phyloP scores from a whole-genome alignment of 495 filamentous ascomycete genomes.

The Peziza echinospora region DNA sequence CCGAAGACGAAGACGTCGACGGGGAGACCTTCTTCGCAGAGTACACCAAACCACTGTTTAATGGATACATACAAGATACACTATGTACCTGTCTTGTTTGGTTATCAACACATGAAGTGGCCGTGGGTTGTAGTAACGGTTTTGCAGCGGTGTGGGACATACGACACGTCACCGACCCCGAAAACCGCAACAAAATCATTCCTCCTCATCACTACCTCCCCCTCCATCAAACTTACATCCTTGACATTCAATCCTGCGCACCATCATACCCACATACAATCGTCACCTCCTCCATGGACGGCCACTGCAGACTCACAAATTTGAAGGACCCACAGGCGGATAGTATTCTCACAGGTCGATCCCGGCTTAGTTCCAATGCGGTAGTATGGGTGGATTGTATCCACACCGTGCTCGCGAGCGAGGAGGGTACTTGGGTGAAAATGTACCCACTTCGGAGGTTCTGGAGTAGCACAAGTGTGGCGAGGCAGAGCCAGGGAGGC shows the following conservation, averaged over 20 bases:
- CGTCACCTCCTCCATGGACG: conserved; percentile 34
- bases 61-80: conserved; percentile 25
- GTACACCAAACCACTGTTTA: conserved; percentile 32
- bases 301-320: conserved; percentile 35
- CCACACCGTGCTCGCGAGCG: conserved; percentile 31
- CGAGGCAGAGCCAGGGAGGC: conserved; percentile 16
- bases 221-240: conserved; percentile 40
- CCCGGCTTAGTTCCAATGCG: conserved; percentile 27
- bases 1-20: conserved; percentile 9
- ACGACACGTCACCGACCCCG: conserved; percentile 10
- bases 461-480: conserved; percentile 27
- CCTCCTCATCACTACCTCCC: conserved; percentile 32
- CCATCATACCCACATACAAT: conserved; percentile 38
- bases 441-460: conserved; percentile 33
- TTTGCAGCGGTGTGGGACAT: conserved; percentile 38
- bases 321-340: conserved; percentile 30
- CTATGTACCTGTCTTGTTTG: conserved; percentile 40
- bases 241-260: conserved; percentile 33
- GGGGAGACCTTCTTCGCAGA: conserved; percentile 21
- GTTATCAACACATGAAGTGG: conserved; percentile 38
- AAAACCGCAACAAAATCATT: conserved; percentile 13
- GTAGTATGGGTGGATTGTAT: conserved; percentile 36
- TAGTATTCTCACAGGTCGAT: conserved; percentile 28
- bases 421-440: conserved; percentile 36
- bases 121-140: conserved; percentile 42